phyloP scores from a whole-genome alignment of 768 basidiomycete species.

The Hypsizygus marmoreus region DNA sequence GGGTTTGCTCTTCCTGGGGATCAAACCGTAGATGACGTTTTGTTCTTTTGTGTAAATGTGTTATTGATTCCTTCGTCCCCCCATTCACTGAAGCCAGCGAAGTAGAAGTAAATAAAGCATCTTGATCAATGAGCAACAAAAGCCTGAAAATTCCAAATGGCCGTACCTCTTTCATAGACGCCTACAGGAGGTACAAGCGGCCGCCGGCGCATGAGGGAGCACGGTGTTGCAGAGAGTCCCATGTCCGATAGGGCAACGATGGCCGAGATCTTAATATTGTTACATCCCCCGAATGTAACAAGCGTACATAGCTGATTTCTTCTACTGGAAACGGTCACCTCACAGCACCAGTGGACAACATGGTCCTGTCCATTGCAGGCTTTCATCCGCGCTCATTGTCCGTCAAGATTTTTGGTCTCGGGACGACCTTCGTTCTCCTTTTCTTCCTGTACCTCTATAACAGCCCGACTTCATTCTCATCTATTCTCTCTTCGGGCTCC shows the following conservation, averaged over 20 bases:
- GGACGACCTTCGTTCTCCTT: conserved; percentile 19
- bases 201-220: too few relatives aligned
- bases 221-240: too few relatives aligned
- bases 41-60: background rate
- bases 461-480: conserved; percentile 7
- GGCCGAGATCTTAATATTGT: too few relatives aligned
- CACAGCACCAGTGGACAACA: too few relatives aligned
- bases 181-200: too few relatives aligned
- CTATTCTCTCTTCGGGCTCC: conserved; percentile 4
- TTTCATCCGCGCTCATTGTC: conserved; percentile 22
- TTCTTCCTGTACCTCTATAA: conserved; percentile 28
- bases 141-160: too few relatives aligned
- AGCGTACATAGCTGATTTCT: background rate
- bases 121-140: too few relatives aligned
- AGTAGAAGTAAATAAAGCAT: too few relatives aligned
- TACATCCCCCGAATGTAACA: background rate
- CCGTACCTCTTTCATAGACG: too few relatives aligned
- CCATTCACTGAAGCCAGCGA: too few relatives aligned
- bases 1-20: conserved; percentile 81
- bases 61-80: too few relatives aligned
- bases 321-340: background rate
- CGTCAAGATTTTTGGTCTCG: conserved; percentile 21
- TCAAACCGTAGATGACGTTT: conserved; percentile 38
- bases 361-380: conserved; percentile 18
- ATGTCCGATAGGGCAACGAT: too few relatives aligned